Percentiles rank a stretch among this genome's conserved stretches.
Conservation (phyloP, 2,329 filamentous ascomycete genomes). For the Aspergillus spinulosporus region DNA sequence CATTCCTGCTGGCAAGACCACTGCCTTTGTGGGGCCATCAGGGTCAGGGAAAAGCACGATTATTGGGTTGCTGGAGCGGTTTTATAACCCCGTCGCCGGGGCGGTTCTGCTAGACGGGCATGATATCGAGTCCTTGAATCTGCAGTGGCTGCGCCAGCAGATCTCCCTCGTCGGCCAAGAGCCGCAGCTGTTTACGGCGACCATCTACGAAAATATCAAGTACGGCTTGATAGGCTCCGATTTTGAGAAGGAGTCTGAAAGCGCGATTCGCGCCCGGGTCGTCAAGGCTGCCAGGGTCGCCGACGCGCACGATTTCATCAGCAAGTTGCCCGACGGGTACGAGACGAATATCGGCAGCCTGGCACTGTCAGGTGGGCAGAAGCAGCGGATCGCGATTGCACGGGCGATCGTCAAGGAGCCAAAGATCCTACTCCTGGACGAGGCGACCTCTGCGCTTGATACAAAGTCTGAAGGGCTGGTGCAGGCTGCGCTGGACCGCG, state of each 20-base stretch:
- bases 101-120: constrained; percentile 65
- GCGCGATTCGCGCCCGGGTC: constrained; percentile 42
- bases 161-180: constrained; percentile 86
- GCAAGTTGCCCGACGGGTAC: constrained; percentile 63
- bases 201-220: constrained; percentile 77
- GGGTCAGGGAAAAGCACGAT: constrained; percentile 44
- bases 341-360: constrained; percentile 20
- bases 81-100: constrained; percentile 59
- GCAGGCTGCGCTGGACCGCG: constrained; percentile 85
- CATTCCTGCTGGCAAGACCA: constrained; percentile 52
- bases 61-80: constrained; percentile 56
- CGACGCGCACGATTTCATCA: constrained; percentile 79
- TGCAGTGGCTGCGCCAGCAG: constrained; percentile 54
- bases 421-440: constrained; percentile 87
- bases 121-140: constrained; percentile 71
- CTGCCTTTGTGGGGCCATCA: constrained; percentile 60
- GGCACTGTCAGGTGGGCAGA: constrained; percentile 82
- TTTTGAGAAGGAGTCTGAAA: constrained; percentile 61
- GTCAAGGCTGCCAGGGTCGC: constrained; percentile 27
- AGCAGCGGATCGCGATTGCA: constrained; percentile 94
- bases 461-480: constrained; percentile 94
- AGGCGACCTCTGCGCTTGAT: constrained; percentile 90
- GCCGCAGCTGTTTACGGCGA: constrained; percentile 76
- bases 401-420: constrained; percentile 90
- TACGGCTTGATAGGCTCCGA: constrained; percentile 62